phyloP scores from a whole-genome alignment of 2,329 filamentous ascomycete genomes.

The Diaporthe batatas region DNA sequence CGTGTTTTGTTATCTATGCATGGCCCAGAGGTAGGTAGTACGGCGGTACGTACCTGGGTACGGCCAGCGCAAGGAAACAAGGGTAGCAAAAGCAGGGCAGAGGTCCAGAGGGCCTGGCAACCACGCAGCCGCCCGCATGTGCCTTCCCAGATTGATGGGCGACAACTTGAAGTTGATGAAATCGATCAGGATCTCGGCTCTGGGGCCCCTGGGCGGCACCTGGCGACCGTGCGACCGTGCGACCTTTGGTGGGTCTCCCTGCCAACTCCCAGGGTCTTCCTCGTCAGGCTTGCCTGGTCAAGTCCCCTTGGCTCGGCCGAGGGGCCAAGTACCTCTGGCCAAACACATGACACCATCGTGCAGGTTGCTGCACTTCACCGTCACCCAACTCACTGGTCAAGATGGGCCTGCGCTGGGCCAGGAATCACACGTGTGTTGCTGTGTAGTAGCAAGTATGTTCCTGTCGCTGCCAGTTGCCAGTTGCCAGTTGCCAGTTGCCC shows the following conservation, averaged over 20 bases:
- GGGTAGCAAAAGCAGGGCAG: neutral
- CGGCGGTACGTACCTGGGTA: too few relatives aligned
- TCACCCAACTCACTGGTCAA: neutral
- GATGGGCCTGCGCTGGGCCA: too few relatives aligned
- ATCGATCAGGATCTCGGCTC: constrained; percentile 27
- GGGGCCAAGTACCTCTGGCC: constrained; percentile 14
- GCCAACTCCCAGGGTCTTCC: constrained; percentile 19
- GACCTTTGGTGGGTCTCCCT: neutral
- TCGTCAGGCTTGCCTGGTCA: neutral
- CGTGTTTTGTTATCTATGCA: neutral
- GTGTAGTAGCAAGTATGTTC: too few relatives aligned
- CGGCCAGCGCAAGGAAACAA: too few relatives aligned
- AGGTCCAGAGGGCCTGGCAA: constrained; percentile 7
- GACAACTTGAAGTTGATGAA: constrained; percentile 19
- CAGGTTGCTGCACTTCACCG: neutral
- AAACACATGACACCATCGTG: constrained; percentile 30
- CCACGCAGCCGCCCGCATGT: constrained; percentile 18
- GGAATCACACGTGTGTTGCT: too few relatives aligned
- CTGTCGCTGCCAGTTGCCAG: neutral
- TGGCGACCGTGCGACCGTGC: neutral
- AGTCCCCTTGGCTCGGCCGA: constrained; percentile 4
- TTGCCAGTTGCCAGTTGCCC: neutral
- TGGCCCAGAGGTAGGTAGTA: too few relatives aligned
- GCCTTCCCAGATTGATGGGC: constrained; percentile 27
- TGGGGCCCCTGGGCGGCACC: constrained; percentile 10